A percentile compares a stretch with the other conserved stretches of the same genome.
Evolutionary conservation across 805 yeast genomes (phyloP).

Genomic region (Nakazawaea laoshanensis): DNA sequence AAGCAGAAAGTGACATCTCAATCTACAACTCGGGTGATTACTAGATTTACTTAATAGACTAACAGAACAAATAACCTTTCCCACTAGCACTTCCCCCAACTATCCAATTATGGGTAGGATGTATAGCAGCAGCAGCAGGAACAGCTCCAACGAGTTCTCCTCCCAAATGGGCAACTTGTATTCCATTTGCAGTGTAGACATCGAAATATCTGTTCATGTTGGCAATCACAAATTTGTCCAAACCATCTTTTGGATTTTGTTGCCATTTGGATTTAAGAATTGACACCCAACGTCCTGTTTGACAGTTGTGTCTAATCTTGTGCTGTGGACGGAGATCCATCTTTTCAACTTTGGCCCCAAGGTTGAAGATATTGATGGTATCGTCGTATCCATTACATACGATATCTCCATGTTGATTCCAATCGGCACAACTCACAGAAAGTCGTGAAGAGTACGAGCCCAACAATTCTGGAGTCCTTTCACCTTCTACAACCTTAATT

Average conservation of each 20-base stretch:
- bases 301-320: constrained; percentile 81
- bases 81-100: constrained; percentile 96
- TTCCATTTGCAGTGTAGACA: constrained; percentile 69
- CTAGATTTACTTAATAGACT: constrained; percentile 4
- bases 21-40: constrained; percentile 53
- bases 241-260: constrained; percentile 53
- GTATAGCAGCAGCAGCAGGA: constrained; percentile 83
- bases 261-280: constrained; percentile 90
- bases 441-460: constrained; percentile 68
- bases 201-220: constrained; percentile 90
- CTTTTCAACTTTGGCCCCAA: constrained; percentile 26
- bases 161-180: constrained; percentile 67
- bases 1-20: constrained; percentile 65
- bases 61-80: constrained; percentile 58
- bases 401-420: constrained; percentile 59
- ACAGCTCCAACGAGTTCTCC: constrained; percentile 70
- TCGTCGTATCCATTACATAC: constrained; percentile 95
- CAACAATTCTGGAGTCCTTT: constrained; percentile 37
- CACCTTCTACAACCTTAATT: no score
- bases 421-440: constrained; percentile 79
- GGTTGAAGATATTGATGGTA: constrained; percentile 63
- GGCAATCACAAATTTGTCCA: constrained; percentile 82
- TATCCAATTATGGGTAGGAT: constrained; percentile 82
- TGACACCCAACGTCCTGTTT: constrained; percentile 95
- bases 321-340: constrained; percentile 48